These are phyloP conservation scores for Talaromyces amestolkiae DNA, from an alignment of 2,329 filamentous ascomycete genomes.

Conservation along the genomic window DNA sequence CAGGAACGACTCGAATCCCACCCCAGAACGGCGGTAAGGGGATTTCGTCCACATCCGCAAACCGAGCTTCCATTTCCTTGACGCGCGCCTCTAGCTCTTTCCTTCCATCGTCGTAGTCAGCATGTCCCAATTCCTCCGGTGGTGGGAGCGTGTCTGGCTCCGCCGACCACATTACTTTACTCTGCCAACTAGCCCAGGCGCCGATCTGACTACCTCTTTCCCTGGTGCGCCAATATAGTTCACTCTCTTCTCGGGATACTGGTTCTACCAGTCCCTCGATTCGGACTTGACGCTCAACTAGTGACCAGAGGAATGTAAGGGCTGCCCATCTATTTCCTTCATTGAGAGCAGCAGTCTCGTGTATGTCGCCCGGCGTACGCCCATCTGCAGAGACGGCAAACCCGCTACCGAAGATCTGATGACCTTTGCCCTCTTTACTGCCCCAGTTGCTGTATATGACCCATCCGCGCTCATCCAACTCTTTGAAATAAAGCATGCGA, in stretches of 20 bases:
- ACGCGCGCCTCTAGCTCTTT: slow-evolving; percentile 75
- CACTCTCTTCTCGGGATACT: slow-evolving; percentile 67
- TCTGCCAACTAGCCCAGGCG: slow-evolving; percentile 92
- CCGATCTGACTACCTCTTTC: slow-evolving; percentile 81
- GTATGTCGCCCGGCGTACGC: slow-evolving; percentile 13
- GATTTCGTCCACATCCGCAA: slow-evolving; percentile 73
- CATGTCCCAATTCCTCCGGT: slow-evolving; percentile 30
- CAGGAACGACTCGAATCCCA: slow-evolving; percentile 78
- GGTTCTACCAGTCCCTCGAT: slow-evolving; percentile 76
- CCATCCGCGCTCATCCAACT: slow-evolving; percentile 78
- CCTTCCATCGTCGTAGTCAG: slow-evolving; percentile 62
- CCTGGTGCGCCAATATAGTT: slow-evolving; percentile 61
- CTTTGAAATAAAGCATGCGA: slow-evolving; percentile 91
- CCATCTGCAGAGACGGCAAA: slow-evolving; percentile 15
- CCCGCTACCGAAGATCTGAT: slow-evolving; percentile 37
- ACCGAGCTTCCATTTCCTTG: slow-evolving; percentile 69
- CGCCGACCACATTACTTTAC: slow-evolving; percentile 61
- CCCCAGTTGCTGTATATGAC: slow-evolving; percentile 93
- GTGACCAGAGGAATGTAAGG: slow-evolving; percentile 87
- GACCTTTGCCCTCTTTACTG: slow-evolving; percentile 55
- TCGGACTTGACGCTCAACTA: slow-evolving; percentile 82
- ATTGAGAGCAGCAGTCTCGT: slow-evolving; percentile 21
- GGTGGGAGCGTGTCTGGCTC: slow-evolving; percentile 29
- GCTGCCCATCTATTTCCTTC: slow-evolving; percentile 69
- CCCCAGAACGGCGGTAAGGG: slow-evolving; percentile 95